Base-by-base conservation (phyloP, 2,329 filamentous ascomycete genomes). In the Sphaerulina vaccinii region DNA sequence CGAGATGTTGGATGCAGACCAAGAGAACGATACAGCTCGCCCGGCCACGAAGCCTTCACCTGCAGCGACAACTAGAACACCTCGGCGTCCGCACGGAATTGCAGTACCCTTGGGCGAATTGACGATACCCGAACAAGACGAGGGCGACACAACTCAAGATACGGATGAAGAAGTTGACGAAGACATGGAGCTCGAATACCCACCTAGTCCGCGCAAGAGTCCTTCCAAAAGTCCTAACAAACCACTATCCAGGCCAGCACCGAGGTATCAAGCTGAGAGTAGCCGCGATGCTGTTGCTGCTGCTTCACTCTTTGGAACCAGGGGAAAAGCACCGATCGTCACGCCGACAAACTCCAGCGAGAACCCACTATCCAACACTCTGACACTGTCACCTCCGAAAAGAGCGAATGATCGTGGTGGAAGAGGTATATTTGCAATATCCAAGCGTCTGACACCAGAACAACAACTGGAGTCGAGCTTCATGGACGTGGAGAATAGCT, bases 21-120 rank as follows among this genome's bases (percentile, higher is more conserved):
- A 79, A 66, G 77, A 80, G 63, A 79, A 79, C 53, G 70, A 77
- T 52, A 70, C 71, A 7, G 70, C 69, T 1, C 62, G 71, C 16
- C 75, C 74, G 2, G 70, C 71, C 2, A 62, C 70, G 9, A 69
- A 64, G 47, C 49, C 65, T 10, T 55, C 65, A 11, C 65, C 71
- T n/a, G 66, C 68, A n/a, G 19, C 40, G 5, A 69, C 57, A 32
- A 43, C 50, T 11, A 40, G 60, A 11, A 65, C 66, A 6, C 61
- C 62, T 9, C 62, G 63, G 11, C 52, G 62, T 43, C 65, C 65
- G 16, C 61, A 62, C 23, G 66, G 63, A n/a, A 49, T 57, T 9
- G 49, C 64, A 19, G 56, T 66, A 1, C 65, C 67, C 22, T 54
- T 68, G 3, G 62, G 61, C 7, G 67, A 70, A 37, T 53, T 69